A percentile compares a stretch with the other conserved stretches of the same genome.
These are phyloP conservation scores for Iris pallida DNA, from an alignment of 116 monocot species.

Conservation along the genomic window DNA sequence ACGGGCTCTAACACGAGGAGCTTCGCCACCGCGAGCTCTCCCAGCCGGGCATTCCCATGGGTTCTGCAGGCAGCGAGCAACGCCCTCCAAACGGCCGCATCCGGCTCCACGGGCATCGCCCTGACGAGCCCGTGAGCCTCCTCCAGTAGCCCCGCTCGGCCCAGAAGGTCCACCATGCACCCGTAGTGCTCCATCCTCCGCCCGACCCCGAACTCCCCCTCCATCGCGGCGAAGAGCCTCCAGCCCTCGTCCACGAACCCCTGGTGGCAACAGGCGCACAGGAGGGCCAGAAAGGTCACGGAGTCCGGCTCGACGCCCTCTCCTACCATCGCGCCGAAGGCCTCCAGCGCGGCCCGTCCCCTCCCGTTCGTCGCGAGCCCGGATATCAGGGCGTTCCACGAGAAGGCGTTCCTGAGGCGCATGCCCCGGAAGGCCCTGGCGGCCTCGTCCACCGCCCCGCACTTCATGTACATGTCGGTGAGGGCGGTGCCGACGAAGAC, in stretches of 20 bases:
- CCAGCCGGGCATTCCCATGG: slow-evolving; percentile 26
- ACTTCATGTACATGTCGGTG: slow-evolving; percentile 35
- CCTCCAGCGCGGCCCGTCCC: slow-evolving; percentile 22
- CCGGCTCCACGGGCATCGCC: slow-evolving; percentile 14
- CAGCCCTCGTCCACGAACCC: slow-evolving; percentile 26
- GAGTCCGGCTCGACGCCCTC: slow-evolving; percentile 21
- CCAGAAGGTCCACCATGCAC: slow-evolving; percentile 39
- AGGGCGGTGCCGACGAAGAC: slow-evolving; percentile 31
- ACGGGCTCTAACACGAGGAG: slow-evolving; percentile 29
- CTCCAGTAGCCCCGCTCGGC: slow-evolving; percentile 19
- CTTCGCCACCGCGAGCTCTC: slow-evolving; percentile 10
- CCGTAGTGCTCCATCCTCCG: slow-evolving; percentile 30
- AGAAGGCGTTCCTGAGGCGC: slow-evolving; percentile 16
- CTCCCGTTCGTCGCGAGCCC: slow-evolving; percentile 25
- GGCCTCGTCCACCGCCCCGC: slow-evolving; percentile 18
- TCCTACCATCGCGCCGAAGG: slow-evolving; percentile 16
- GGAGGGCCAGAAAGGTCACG: slow-evolving; percentile 27
- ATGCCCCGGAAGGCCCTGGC: slow-evolving; percentile 16
- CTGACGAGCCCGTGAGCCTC: slow-evolving; percentile 19
- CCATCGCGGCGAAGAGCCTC: slow-evolving; percentile 17
- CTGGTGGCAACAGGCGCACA: slow-evolving; percentile 34
- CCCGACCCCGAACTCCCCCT: slow-evolving; percentile 11
- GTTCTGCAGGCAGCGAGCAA: slow-evolving; percentile 34
- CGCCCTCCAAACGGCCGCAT: slow-evolving; percentile 32
- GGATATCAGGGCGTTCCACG: slow-evolving; percentile 32